Conservation (phyloP, 140 eudicot genomes). For the Flaveria floridana region DNA sequence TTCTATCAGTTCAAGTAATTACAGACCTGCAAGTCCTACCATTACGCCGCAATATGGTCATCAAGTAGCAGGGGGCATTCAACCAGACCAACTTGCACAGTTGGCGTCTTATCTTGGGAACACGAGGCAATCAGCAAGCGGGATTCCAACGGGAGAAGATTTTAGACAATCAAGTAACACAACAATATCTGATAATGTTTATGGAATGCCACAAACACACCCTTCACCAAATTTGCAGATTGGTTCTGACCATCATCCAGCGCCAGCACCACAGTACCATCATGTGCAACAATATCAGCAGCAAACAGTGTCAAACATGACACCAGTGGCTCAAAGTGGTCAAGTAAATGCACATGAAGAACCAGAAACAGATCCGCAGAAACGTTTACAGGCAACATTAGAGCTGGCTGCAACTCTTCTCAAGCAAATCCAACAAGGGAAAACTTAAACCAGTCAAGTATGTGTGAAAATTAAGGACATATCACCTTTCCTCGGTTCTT, state of each 20-base stretch:
- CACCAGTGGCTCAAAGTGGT: slow-evolving; percentile 36
- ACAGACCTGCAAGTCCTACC: slow-evolving; percentile 34
- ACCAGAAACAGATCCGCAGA: slow-evolving; percentile 75
- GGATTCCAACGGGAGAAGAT: slow-evolving; percentile 43
- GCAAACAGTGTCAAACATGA: slow-evolving; percentile 33
- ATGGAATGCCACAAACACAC: slow-evolving; percentile 37
- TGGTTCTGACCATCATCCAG: slow-evolving; percentile 28
- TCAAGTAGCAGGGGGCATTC: slow-evolving; percentile 45
- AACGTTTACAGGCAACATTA: slow-evolving; percentile 82
- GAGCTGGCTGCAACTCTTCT: slow-evolving; percentile 89
- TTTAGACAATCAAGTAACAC: slow-evolving; percentile 40
- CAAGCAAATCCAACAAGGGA: slow-evolving; percentile 91
- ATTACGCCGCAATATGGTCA: slow-evolving; percentile 29
- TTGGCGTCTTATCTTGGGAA: slow-evolving; percentile 73
- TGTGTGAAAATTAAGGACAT: no score
- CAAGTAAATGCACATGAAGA: slow-evolving; percentile 51
- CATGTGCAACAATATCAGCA: slow-evolving; percentile 53
- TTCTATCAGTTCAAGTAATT: slow-evolving; percentile 27
- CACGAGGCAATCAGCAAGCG: slow-evolving; percentile 49
- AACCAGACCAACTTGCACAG: slow-evolving; percentile 67
- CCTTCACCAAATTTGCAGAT: slow-evolving; percentile 40
- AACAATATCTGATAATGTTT: slow-evolving; percentile 36
- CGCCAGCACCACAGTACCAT: slow-evolving; percentile 43
- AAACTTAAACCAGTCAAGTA: slow-evolving; percentile 30
- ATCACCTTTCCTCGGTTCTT: not conserved